Conservation (phyloP, 805 yeast species). For the Candida krabiensis region DNA sequence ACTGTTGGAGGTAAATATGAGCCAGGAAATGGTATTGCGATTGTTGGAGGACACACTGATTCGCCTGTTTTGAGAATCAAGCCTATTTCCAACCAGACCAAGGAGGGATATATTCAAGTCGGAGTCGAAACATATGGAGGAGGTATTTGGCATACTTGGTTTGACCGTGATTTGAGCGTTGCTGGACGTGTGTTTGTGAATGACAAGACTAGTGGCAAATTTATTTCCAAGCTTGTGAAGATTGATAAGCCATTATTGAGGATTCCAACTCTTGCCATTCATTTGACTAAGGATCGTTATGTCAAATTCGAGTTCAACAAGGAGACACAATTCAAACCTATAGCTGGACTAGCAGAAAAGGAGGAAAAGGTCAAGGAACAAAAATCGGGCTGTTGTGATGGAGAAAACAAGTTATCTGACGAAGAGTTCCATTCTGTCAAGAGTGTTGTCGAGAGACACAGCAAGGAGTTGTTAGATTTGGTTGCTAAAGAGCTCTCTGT, state of each 20-base stretch:
- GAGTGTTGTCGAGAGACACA: conserved; percentile 71
- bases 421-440: conserved; percentile 66
- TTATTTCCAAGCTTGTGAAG: conserved; percentile 69
- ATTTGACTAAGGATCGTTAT: conserved; percentile 75
- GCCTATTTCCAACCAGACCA: conserved; percentile 71
- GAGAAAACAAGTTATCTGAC: conserved; percentile 47
- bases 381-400: conserved; percentile 41
- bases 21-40: conserved; percentile 80
- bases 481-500: conserved; percentile 67
- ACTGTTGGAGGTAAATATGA: conserved; percentile 70
- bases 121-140: conserved; percentile 97
- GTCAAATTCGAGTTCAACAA: conserved; percentile 83
- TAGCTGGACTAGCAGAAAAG: conserved; percentile 54
- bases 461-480: conserved; percentile 62
- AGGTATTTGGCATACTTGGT: conserved; percentile 96
- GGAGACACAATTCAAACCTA: conserved; percentile 83
- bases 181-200: conserved; percentile 88
- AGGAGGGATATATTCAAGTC: conserved; percentile 80
- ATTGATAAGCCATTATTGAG: conserved; percentile 81
- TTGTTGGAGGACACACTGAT: conserved; percentile 96
- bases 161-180: conserved; percentile 85
- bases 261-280: conserved; percentile 94
- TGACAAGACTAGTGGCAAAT: conserved; percentile 44
- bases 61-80: conserved; percentile 88
- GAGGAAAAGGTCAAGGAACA: too few relatives aligned